Evolutionary conservation across 768 basidiomycete genomes (phyloP), one percentile per base, ranked within the genome.

Genomic region (Kwoniella sp.): DNA sequence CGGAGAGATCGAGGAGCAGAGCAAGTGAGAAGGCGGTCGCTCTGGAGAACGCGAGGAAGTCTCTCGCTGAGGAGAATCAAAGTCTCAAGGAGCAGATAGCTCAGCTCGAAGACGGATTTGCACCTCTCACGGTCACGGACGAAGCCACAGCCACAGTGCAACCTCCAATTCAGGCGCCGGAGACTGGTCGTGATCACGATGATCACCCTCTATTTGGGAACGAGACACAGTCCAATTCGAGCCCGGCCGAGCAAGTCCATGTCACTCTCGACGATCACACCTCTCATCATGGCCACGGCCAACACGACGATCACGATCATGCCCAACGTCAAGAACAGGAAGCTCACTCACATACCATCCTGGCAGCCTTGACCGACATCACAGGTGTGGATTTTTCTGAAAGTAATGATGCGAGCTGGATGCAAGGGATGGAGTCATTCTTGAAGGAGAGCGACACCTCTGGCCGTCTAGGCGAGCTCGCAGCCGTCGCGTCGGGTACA

Each of bases 1-100:
- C 79, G 9, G 76, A 78, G 56, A 67, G 78, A 25, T 73, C 71
- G 9, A 67, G 79, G 8, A 52, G 61, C 0, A 65, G 79, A 15
- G 63, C 65, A 25, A 55, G 59, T 8, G 76, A 77, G 47, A 74
- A 75, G 53, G 61, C 61, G 25, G 61, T 31, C 7, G 70, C 70
- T 1, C 51, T 81, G 17, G 69, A 77, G 13, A 66, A 51, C 1
- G 71, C 73, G 3, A 66, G 67, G 23, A 69, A 71, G 30, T 52
- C 41, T 4, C 51, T 79, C 30, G 58, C 28, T 7, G 68, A 73
- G 37, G 79, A 81, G 66, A 75, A 79, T 58, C 41, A 63, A 26
- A 47, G 60, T 26, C 54, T 77, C 28, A 73, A 73, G 52, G 59
- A 56, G 26, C 68, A 72, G 51, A 70, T 75, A 15, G 63, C 68